A percentile compares a stretch with the other conserved stretches of the same genome.
phyloP scores from a whole-genome alignment of 2,329 filamentous ascomycete genomes.

The Zymoseptoria brevis region DNA sequence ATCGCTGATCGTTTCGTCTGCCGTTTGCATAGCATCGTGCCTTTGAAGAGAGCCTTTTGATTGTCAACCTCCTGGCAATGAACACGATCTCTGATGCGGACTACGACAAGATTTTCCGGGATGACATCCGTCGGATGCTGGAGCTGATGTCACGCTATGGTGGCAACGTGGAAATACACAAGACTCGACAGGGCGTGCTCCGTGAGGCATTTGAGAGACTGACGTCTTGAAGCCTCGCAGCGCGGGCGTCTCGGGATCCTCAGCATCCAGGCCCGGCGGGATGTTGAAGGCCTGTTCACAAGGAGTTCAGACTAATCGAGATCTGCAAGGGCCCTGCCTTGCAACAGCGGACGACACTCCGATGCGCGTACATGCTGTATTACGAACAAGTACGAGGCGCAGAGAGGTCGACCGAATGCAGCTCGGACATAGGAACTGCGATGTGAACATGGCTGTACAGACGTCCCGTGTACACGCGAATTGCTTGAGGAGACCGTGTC shows the following conservation, averaged over 20 bases:
- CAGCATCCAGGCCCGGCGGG: no score
- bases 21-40: constrained; percentile 55
- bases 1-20: not conserved
- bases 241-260: no score
- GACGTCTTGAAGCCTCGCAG: not conserved
- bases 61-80: constrained; percentile 19
- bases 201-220: constrained; percentile 34
- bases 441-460: no score
- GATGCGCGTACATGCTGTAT: no score
- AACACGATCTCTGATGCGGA: constrained; percentile 4
- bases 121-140: constrained; percentile 38
- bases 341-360: no score
- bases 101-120: constrained; percentile 27
- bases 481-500: no score
- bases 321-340: no score
- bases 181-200: constrained; percentile 41
- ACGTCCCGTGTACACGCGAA: no score
- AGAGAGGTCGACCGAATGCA: not conserved
- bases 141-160: constrained; percentile 39
- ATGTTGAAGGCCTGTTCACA: no score
- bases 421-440: no score
- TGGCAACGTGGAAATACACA: constrained; percentile 40
- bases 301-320: no score
- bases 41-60: constrained; percentile 57
- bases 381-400: not conserved